phyloP scores from a whole-genome alignment of 2,329 filamentous ascomycete genomes.

The Nakataea oryzae region DNA sequence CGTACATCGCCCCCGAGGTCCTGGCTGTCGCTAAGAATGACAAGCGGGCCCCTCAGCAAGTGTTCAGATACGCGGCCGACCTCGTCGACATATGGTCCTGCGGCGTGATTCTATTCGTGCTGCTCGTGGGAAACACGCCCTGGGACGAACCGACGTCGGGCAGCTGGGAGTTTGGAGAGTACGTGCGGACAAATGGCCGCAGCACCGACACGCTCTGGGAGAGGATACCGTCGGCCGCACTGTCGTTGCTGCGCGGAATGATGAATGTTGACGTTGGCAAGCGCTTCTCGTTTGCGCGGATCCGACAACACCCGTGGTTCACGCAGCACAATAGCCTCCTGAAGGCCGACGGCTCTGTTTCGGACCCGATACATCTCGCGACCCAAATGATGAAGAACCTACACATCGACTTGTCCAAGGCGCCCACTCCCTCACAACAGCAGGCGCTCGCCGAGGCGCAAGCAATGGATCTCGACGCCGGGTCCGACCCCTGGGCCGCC shows the following conservation, averaged over 20 bases:
- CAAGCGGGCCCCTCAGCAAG: constrained; percentile 14
- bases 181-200: constrained; percentile 66
- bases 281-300: constrained; percentile 76
- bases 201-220: constrained; percentile 81
- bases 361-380: constrained; percentile 75
- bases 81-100: constrained; percentile 94
- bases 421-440: constrained; percentile 40
- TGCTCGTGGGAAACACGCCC: constrained; percentile 91
- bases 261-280: constrained; percentile 66
- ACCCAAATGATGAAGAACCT: constrained; percentile 90
- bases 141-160: constrained; percentile 86
- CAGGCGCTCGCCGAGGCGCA: constrained; percentile 25
- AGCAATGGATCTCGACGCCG: constrained; percentile 60
- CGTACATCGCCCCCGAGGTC: constrained; percentile 95
- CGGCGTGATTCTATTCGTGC: constrained; percentile 92
- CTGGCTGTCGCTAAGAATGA: constrained; percentile 23
- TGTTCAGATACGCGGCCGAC: constrained; percentile 61
- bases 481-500: constrained; percentile 24
- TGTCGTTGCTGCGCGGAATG: constrained; percentile 87
- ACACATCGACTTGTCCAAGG: constrained; percentile 73
- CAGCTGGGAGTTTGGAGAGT: constrained; percentile 90
- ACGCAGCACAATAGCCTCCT: constrained; percentile 73
- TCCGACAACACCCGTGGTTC: constrained; percentile 91
- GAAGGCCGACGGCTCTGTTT: constrained; percentile 60
- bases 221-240: constrained; percentile 59